Percentiles rank a stretch among this genome's conserved stretches.
phyloP scores from a whole-genome alignment of 2,329 filamentous ascomycete genomes.

The Talaromyces pinophilus region DNA sequence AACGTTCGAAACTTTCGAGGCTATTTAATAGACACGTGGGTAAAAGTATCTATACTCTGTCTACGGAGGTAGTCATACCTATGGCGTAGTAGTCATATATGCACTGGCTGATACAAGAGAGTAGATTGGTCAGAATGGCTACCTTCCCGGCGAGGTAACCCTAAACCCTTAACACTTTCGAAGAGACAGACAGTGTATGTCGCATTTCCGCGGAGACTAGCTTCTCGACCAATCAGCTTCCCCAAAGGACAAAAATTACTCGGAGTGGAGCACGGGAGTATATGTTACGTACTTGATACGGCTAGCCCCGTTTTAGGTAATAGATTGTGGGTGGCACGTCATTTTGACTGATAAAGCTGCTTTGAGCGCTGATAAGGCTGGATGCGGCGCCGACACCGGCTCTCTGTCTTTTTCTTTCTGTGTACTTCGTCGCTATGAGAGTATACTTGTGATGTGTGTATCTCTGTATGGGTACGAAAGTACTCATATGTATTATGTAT shows the following conservation, averaged over 20 bases:
- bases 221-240: background rate
- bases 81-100: too few relatives aligned
- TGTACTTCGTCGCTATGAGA: background rate
- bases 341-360: slow-evolving; percentile 12
- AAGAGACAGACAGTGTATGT: background rate
- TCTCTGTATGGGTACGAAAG: background rate
- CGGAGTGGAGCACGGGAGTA: background rate
- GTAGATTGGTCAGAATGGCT: background rate
- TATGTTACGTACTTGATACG: slow-evolving; percentile 7
- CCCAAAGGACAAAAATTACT: background rate
- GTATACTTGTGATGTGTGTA: background rate
- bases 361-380: background rate
- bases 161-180: background rate
- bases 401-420: background rate
- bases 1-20: background rate
- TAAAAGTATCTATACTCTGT: background rate
- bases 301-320: slow-evolving; percentile 15
- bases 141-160: background rate
- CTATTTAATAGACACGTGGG: background rate
- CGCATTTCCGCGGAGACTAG: slow-evolving; percentile 12
- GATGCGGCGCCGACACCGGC: background rate
- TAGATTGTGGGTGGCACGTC: slow-evolving; percentile 14
- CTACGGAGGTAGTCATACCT: background rate
- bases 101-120: background rate
- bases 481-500: background rate